Evolutionary conservation across 2,329 filamentous ascomycete genomes (phyloP).

Genomic region (Epichloe amarillans): DNA sequence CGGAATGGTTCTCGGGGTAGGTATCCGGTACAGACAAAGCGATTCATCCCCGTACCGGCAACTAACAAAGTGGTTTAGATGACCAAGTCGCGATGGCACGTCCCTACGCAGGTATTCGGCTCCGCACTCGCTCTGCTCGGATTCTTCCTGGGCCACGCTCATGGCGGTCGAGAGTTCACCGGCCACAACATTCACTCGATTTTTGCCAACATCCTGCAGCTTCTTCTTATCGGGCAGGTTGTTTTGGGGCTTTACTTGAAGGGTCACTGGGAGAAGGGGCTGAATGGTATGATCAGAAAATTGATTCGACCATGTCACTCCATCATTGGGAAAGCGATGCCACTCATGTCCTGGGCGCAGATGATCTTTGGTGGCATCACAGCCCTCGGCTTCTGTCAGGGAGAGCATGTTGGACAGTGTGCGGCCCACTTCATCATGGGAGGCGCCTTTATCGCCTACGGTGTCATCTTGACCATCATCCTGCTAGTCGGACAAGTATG

Average conservation of each 20-base stretch:
- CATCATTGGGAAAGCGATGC: slow-evolving; percentile 75
- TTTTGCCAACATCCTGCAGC: slow-evolving; percentile 70
- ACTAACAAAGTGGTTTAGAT: slow-evolving; percentile 40
- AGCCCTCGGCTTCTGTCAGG: slow-evolving; percentile 80
- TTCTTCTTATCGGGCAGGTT: slow-evolving; percentile 65
- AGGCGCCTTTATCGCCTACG: slow-evolving; percentile 88
- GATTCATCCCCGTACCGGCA: not conserved
- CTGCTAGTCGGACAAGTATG: slow-evolving; percentile 80
- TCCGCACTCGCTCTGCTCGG: slow-evolving; percentile 66
- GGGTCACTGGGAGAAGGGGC: slow-evolving; percentile 74
- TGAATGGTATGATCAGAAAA: slow-evolving; percentile 65
- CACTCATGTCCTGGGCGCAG: slow-evolving; percentile 77
- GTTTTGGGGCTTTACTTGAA: slow-evolving; percentile 75
- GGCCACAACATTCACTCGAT: slow-evolving; percentile 61
- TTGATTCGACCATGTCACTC: slow-evolving; percentile 63
- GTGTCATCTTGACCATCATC: slow-evolving; percentile 72
- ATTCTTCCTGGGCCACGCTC: slow-evolving; percentile 83
- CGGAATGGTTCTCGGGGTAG: slow-evolving; percentile 88
- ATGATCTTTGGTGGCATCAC: slow-evolving; percentile 96
- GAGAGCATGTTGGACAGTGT: slow-evolving; percentile 84
- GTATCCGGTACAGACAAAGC: slow-evolving; percentile 18
- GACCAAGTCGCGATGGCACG: slow-evolving; percentile 83
- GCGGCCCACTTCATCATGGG: slow-evolving; percentile 98
- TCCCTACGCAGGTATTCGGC: slow-evolving; percentile 69
- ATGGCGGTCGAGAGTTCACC: slow-evolving; percentile 78